Conservation (phyloP, 2,329 filamentous ascomycete species). For the Cladosporium sp. region DNA sequence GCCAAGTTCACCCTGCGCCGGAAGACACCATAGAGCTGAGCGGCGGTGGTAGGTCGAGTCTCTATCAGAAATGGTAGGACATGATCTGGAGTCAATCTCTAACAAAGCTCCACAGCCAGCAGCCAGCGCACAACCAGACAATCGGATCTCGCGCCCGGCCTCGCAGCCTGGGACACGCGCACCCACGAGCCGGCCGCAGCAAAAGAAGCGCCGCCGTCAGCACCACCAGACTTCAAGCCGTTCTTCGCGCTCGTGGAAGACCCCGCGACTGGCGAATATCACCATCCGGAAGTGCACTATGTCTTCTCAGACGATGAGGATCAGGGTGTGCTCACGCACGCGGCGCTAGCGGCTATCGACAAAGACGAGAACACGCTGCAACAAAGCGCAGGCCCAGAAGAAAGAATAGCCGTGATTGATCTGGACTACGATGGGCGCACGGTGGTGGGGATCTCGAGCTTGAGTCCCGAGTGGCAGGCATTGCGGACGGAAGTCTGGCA, state of each 20-base stretch:
- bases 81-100: not conserved
- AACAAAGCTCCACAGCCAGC: not conserved
- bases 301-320: slow-evolving; percentile 92
- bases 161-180: slow-evolving; percentile 10
- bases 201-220: not conserved
- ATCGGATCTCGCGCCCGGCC: slow-evolving; percentile 7
- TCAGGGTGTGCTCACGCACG: slow-evolving; percentile 54
- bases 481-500: slow-evolving; percentile 47
- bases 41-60: slow-evolving; percentile 7
- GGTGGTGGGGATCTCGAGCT: slow-evolving; percentile 63
- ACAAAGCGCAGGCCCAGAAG: slow-evolving; percentile 26
- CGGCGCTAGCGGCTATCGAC: slow-evolving; percentile 52
- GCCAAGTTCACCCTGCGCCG: not conserved
- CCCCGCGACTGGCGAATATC: slow-evolving; percentile 61
- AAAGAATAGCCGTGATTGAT: slow-evolving; percentile 54
- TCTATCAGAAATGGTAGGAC: not conserved
- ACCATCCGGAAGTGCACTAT: slow-evolving; percentile 85
- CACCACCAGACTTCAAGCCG: slow-evolving; percentile 57
- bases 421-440: slow-evolving; percentile 40
- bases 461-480: slow-evolving; percentile 69
- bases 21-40: slow-evolving; percentile 7
- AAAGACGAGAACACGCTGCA: slow-evolving; percentile 28
- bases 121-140: slow-evolving; percentile 9
- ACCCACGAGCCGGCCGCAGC: not conserved
- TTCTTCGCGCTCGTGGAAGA: slow-evolving; percentile 85